Evolutionary conservation across 2,329 filamentous ascomycete genomes (phyloP).

Genomic region (Colletotrichum siamense): DNA sequence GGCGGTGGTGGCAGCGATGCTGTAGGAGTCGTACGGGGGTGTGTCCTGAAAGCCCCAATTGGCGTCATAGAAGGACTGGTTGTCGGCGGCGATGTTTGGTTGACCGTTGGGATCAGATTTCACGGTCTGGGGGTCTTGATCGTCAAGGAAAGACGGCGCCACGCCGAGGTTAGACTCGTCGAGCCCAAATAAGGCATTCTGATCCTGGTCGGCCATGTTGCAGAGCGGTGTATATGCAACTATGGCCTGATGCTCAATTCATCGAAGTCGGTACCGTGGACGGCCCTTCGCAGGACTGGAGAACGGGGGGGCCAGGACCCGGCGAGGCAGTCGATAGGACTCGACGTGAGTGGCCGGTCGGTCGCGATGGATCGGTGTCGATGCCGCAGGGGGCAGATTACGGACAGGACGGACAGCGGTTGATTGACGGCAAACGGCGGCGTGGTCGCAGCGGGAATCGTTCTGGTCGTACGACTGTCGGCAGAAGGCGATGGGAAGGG

Average conservation of each 20-base stretch:
- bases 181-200: slow-evolving; percentile 49
- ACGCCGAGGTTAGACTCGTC: slow-evolving; percentile 43
- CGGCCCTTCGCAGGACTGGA: not conserved
- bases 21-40: slow-evolving; percentile 53
- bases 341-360: slow-evolving; percentile 9
- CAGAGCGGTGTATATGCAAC: slow-evolving; percentile 22
- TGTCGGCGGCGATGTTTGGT: slow-evolving; percentile 25
- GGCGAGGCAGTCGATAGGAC: not conserved
- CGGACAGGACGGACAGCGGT: not conserved
- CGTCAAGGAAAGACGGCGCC: slow-evolving; percentile 35
- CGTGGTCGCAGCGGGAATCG: slow-evolving; percentile 1
- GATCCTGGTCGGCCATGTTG: slow-evolving; percentile 46
- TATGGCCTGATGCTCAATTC: slow-evolving; percentile 26
- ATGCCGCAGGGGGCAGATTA: not conserved
- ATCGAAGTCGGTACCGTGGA: slow-evolving; percentile 11
- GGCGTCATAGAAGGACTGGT: slow-evolving; percentile 36
- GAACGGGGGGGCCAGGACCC: not conserved
- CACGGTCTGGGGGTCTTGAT: slow-evolving; percentile 26
- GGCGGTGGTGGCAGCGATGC: slow-evolving; percentile 37
- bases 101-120: slow-evolving; percentile 20
- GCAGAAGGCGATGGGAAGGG: slow-evolving; percentile 8
- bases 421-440: slow-evolving; percentile 8
- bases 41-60: slow-evolving; percentile 56
- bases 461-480: slow-evolving; percentile 14
- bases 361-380: slow-evolving; percentile 5